Evolutionary conservation across 805 yeast species (phyloP), one percentile per base, ranked within the genome.

Genomic region (Maudiozyma bulderi): DNA sequence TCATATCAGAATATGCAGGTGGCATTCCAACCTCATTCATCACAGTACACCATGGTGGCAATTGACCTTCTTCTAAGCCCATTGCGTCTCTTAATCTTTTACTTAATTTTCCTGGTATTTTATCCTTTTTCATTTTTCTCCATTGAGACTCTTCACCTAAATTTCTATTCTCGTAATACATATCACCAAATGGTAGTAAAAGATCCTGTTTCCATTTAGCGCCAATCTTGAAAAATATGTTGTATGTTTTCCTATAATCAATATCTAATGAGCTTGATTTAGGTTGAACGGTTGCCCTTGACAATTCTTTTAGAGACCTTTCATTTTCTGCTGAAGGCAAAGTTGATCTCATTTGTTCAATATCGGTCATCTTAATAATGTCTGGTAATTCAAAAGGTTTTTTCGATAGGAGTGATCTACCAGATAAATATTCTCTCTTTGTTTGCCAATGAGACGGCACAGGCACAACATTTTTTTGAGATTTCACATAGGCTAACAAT

Each of bases 371-470:
- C 39, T 70, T 73, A 39, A 93, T 87, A 56, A 78, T 85, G 40
- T 78, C 73, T 0, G 98, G 98, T 20, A 91, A 70, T 58, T 79
- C 78, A 60, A 86, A 91, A 0, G 88, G 87, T 8, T 75, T 74
- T 56, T 80, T 80, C 48, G 81, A 89, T 26, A 80, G 53, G 0
- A 90, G 84, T 46, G 84, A 73, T 52, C 80, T 76, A 1, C 81
- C 73, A 1, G 88, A 70, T 3, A 89, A 66, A 56, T 82, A 89
- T 38, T 86, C 96, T 47, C 84, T 70, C 59, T 87, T 88, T 13
- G 75, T 68, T 47, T 78, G 79, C 99, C 99, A 91, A 64, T 89
- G 93, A 0, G 67, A 59, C 0, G 98, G 98, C 1, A 91, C 87
- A 1, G 80, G 86, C 0, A 90, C 81, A 1, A 70, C 73, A 54